Conservation (phyloP, 148 eudicot genomes). For the Fallopia convolvulus region DNA sequence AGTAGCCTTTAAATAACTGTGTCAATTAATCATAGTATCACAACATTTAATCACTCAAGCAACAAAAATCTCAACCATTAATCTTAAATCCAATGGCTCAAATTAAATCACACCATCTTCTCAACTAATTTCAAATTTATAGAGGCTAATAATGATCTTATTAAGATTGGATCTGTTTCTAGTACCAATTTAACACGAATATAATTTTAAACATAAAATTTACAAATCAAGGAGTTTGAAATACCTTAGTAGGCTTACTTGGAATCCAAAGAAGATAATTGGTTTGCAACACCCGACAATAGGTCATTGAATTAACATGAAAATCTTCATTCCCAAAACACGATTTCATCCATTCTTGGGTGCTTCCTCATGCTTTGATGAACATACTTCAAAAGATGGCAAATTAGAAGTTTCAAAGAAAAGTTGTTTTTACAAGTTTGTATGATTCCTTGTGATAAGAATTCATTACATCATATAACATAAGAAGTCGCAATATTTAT, state of each 20-base stretch:
- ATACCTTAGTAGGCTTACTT: neutral
- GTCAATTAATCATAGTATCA: neutral
- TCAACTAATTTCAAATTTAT: neutral
- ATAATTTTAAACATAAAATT: neutral
- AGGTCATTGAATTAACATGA: neutral
- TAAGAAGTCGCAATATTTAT: neutral
- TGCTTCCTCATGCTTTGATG: neutral
- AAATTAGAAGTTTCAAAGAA: neutral
- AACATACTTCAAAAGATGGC: neutral
- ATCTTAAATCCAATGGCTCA: neutral
- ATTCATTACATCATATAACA: neutral
- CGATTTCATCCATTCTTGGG: neutral
- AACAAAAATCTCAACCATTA: neutral
- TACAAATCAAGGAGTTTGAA: neutral
- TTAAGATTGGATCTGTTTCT: too few species aligned
- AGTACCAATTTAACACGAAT: too few species aligned
- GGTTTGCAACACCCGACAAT: neutral
- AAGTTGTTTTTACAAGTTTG: neutral
- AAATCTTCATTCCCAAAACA: neutral
- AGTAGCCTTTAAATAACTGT: neutral
- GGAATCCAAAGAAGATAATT: neutral
- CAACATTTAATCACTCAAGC: neutral
- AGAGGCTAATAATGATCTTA: neutral
- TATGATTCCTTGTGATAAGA: neutral
- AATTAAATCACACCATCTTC: neutral